Conservation (phyloP, 495 filamentous ascomycete genomes). For the Aspergillus haitiensis region DNA sequence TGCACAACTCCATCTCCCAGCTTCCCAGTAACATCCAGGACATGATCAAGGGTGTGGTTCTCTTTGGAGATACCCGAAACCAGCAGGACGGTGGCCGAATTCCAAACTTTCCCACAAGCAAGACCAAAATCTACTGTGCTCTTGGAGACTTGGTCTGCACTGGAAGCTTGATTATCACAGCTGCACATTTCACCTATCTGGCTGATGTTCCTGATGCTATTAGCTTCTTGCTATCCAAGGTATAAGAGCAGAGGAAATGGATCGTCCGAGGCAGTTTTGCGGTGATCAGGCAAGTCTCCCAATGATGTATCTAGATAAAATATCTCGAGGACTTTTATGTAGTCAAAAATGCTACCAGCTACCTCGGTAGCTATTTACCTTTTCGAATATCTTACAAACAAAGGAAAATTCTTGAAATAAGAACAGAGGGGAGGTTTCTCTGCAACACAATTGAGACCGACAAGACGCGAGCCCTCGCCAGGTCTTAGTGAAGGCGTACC, state of each 20-base stretch:
- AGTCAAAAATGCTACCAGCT: too few relatives aligned
- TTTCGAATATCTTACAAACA: too few relatives aligned
- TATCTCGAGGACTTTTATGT: too few relatives aligned
- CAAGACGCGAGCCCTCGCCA: too few relatives aligned
- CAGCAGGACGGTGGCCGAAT: constrained; percentile 48
- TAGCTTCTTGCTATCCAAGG: constrained; percentile 19
- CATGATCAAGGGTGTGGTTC: constrained; percentile 51
- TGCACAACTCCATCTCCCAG: constrained; percentile 47
- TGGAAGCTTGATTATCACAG: constrained; percentile 48
- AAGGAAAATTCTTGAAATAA: too few relatives aligned
- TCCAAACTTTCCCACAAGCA: constrained; percentile 44
- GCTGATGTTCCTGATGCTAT: constrained; percentile 21
- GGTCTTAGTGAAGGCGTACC: too few relatives aligned
- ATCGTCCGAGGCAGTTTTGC: too few relatives aligned
- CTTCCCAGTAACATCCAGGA: constrained; percentile 38
- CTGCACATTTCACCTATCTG: constrained; percentile 49
- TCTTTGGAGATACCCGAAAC: constrained; percentile 59
- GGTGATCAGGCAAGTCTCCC: too few relatives aligned
- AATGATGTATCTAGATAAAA: too few relatives aligned
- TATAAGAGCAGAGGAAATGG: background rate
- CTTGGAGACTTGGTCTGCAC: constrained; percentile 52
- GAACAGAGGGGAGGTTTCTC: too few relatives aligned
- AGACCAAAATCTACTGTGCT: constrained; percentile 52
- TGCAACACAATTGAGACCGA: too few relatives aligned
- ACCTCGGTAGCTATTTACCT: too few relatives aligned